Conservation (phyloP, 257 asterid genomes). For the Scutellaria galericulata region DNA sequence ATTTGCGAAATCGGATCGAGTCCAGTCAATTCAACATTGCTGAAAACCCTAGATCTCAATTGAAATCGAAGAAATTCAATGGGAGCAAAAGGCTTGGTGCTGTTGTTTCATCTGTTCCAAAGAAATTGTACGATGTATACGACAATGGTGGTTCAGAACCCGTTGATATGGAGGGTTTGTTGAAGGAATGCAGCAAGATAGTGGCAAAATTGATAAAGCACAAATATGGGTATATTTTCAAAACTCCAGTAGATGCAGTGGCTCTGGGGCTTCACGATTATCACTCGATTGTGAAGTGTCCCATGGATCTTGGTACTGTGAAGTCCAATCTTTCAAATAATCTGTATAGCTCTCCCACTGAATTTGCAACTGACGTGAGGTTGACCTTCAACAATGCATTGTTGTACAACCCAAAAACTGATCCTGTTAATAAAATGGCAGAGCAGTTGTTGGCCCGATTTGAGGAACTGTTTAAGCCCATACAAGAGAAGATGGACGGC, state of each 20-base stretch:
- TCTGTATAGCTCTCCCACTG: slow-evolving; percentile 57
- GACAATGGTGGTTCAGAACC: slow-evolving; percentile 39
- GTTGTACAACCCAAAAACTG: slow-evolving; percentile 86
- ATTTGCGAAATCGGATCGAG: slow-evolving; percentile 70
- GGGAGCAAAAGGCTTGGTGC: slow-evolving; percentile 56
- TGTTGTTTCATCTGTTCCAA: slow-evolving; percentile 51
- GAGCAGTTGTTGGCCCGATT: slow-evolving; percentile 60
- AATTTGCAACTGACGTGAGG: slow-evolving; percentile 83
- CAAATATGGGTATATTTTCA: slow-evolving; percentile 67
- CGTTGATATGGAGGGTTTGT: slow-evolving; percentile 49
- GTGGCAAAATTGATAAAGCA: slow-evolving; percentile 71
- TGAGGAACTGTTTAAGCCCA: slow-evolving; percentile 77
- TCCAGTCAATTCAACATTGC: slow-evolving; percentile 58
- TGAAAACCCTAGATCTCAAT: slow-evolving; percentile 58
- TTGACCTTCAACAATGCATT: slow-evolving; percentile 88
- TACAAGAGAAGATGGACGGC: slow-evolving; percentile 56
- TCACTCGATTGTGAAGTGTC: slow-evolving; percentile 81
- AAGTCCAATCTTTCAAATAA: slow-evolving; percentile 62
- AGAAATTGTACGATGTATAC: slow-evolving; percentile 41
- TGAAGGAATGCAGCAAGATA: slow-evolving; percentile 76
- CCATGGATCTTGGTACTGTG: slow-evolving; percentile 97
- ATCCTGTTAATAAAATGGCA: slow-evolving; percentile 71
- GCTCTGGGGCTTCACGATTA: slow-evolving; percentile 80
- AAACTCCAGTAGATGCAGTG: slow-evolving; percentile 72
- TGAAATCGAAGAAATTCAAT: slow-evolving; percentile 53